phyloP scores from a whole-genome alignment of 2,329 filamentous ascomycete species.

The Penicillium palitans region DNA sequence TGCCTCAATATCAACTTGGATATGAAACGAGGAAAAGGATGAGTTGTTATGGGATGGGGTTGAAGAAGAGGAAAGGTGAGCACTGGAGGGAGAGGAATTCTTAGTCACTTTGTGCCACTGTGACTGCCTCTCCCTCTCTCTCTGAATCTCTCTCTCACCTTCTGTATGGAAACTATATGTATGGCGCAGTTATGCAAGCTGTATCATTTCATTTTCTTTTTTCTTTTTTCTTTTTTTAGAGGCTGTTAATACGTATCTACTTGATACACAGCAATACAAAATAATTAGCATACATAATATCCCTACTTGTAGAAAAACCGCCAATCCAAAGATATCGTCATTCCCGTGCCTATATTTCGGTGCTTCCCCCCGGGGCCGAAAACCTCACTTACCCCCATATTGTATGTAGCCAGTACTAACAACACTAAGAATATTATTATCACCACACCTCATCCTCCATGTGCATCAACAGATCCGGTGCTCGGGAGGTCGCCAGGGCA shows the following conservation, averaged over 20 bases:
- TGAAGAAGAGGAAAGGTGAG: slow-evolving; percentile 5
- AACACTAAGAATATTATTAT: not conserved
- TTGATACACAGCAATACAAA: not conserved
- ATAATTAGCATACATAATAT: not conserved
- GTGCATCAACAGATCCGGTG: slow-evolving; percentile 69
- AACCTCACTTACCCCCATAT: not conserved
- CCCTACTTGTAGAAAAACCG: not conserved
- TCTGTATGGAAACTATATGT: slow-evolving; percentile 8
- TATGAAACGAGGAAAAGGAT: slow-evolving; percentile 1
- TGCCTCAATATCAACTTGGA: slow-evolving; percentile 6
- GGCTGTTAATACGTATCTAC: not conserved
- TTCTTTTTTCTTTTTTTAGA: not conserved
- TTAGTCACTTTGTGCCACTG: slow-evolving; percentile 14
- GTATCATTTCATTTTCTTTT: not conserved
- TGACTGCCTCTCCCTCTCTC: slow-evolving; percentile 9
- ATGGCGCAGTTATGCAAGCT: not conserved
- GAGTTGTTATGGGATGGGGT: slow-evolving; percentile 18
- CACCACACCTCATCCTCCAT: not conserved
- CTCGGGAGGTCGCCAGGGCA: slow-evolving; percentile 78
- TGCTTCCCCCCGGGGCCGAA: not conserved
- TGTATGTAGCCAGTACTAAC: not conserved
- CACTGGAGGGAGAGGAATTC: slow-evolving; percentile 8
- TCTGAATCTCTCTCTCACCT: slow-evolving; percentile 1
- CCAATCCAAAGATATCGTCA: not conserved
- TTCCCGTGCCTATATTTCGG: not conserved